Percentiles rank a stretch among this genome's conserved stretches.
Conservation (phyloP, 169 alveolate species). For the Plasmodium chabaudi region DNA sequence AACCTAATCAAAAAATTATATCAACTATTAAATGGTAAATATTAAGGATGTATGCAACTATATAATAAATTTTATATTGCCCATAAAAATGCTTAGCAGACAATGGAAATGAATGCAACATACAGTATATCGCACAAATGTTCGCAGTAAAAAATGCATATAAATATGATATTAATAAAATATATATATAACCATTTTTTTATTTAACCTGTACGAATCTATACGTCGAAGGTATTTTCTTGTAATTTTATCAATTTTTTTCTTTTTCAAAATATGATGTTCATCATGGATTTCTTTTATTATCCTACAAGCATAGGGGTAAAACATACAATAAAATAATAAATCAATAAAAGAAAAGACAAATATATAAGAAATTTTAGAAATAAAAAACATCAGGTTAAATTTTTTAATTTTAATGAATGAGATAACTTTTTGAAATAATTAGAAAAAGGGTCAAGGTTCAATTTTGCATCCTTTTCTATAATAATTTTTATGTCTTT, state of each 20-base stretch:
- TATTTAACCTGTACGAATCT: slow-evolving; percentile 67
- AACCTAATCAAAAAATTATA: slow-evolving; percentile 23
- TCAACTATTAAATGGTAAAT: neutral
- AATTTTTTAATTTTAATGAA: neutral
- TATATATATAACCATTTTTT: slow-evolving; percentile 3
- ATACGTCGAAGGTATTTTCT: slow-evolving; percentile 59
- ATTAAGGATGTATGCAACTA: neutral
- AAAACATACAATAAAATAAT: neutral
- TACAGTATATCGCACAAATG: neutral
- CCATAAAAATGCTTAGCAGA: too few relatives aligned
- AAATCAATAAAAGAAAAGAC: slow-evolving; percentile 16
- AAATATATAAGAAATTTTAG: slow-evolving; percentile 7
- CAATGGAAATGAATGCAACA: neutral
- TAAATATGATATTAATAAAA: neutral
- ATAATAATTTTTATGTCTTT: slow-evolving; percentile 46
- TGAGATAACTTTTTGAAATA: slow-evolving; percentile 52
- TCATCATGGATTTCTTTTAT: slow-evolving; percentile 60
- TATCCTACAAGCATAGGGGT: slow-evolving; percentile 18
- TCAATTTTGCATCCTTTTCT: slow-evolving; percentile 22
- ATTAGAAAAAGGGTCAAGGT: slow-evolving; percentile 43
- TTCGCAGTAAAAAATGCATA: neutral
- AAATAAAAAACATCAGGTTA: slow-evolving; percentile 3
- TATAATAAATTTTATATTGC: neutral
- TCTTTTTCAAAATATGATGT: slow-evolving; percentile 31
- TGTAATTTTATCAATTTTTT: slow-evolving; percentile 74